These are phyloP conservation scores for Seiridium cupressi DNA, from an alignment of 2,329 filamentous ascomycete species.

Conservation along the genomic window DNA sequence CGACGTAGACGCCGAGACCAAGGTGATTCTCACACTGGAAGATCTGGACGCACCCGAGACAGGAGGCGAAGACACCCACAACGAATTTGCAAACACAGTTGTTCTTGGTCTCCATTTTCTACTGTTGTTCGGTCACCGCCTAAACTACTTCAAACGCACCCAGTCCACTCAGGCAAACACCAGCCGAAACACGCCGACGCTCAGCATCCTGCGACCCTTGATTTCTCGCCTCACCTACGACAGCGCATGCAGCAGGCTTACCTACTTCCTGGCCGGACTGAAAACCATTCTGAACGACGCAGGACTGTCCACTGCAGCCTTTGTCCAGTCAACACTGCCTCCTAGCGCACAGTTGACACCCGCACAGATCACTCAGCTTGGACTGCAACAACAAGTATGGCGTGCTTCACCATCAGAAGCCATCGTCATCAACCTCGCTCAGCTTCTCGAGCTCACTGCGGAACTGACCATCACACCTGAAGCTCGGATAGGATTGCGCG, in stretches of 20 bases:
- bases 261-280: constrained; percentile 41
- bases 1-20: constrained; percentile 49
- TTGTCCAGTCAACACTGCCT: neutral
- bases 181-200: constrained; percentile 37
- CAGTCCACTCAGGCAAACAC: constrained; percentile 32
- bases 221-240: constrained; percentile 47
- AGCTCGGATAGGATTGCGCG: constrained; percentile 39
- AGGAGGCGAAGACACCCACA: constrained; percentile 34
- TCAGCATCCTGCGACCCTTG: constrained; percentile 50
- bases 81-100: constrained; percentile 61
- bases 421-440: constrained; percentile 42
- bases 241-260: constrained; percentile 36
- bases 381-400: constrained; percentile 21
- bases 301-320: constrained; percentile 30
- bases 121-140: constrained; percentile 74
- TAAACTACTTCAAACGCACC: constrained; percentile 68
- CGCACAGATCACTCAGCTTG: constrained; percentile 20
- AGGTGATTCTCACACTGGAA: constrained; percentile 67
- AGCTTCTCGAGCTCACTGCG: constrained; percentile 38
- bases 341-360: constrained; percentile 22
- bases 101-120: constrained; percentile 71
- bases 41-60: constrained; percentile 49
- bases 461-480: constrained; percentile 45
- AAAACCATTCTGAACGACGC: constrained; percentile 42
- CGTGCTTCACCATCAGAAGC: constrained; percentile 40